phyloP scores from a whole-genome alignment of 306 rosid genomes.

The Quercus engelmannii region DNA sequence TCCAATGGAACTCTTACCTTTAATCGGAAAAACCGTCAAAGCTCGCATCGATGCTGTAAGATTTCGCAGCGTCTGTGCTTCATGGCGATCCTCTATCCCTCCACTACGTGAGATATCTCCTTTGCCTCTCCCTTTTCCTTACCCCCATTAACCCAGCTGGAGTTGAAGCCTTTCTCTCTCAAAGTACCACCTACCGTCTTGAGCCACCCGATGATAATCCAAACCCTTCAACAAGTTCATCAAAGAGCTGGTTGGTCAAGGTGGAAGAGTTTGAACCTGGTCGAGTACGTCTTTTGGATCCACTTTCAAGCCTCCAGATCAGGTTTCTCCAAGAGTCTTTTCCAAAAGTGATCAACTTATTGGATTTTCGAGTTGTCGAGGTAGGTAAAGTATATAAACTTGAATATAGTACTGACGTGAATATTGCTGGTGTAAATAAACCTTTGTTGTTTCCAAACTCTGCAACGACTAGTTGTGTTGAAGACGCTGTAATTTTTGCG shows the following conservation, averaged over 20 bases:
- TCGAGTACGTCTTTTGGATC: slow-evolving; percentile 5
- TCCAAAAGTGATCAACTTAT: slow-evolving; percentile 13
- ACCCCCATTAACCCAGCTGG: neutral
- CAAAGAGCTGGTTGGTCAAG: slow-evolving; percentile 25
- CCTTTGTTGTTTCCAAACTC: slow-evolving; percentile 38
- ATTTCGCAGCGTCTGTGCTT: slow-evolving; percentile 21
- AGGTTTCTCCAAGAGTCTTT: neutral
- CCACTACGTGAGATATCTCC: neutral
- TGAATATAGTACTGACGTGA: neutral
- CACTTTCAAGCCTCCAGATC: neutral
- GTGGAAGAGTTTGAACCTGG: neutral
- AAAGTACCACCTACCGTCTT: slow-evolving; percentile 11
- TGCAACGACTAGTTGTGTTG: slow-evolving; percentile 8
- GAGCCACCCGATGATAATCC: neutral
- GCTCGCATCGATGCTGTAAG: neutral
- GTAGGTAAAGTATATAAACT: slow-evolving; percentile 31
- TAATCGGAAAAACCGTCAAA: neutral
- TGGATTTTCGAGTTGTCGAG: slow-evolving; percentile 30
- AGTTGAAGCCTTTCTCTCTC: neutral
- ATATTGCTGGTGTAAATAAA: slow-evolving; percentile 17
- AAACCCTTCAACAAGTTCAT: neutral
- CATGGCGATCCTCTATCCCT: slow-evolving; percentile 20
- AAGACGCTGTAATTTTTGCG: slow-evolving; percentile 22
- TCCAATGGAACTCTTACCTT: slow-evolving; percentile 6
- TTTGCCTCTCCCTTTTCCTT: neutral